Evolutionary conservation across 2,329 filamentous ascomycete genomes (phyloP), one percentile per base, ranked within the genome.

Genomic region (Colletotrichum camelliae): DNA sequence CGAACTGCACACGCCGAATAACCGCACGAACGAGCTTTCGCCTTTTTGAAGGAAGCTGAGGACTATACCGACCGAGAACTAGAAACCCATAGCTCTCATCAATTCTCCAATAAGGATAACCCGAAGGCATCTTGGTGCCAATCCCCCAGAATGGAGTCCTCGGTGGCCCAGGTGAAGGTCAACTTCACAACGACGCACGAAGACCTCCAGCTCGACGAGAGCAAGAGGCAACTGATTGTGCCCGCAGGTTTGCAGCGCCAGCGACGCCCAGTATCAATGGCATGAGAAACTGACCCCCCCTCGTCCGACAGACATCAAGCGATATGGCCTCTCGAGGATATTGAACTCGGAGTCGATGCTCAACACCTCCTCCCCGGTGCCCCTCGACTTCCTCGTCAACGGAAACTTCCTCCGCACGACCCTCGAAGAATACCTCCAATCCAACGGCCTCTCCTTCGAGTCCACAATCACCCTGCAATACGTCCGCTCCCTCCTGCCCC

Each of bases 351-450:
- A 93, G 87, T 91, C 91, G 39, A 93, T 94, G 90, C 92, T 94
- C 83, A 88, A 90, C 82, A 93, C 91, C 61, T 82, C 88, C 33
- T 86, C 87, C 13, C 92, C 94, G 15, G 90, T 96, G 62, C 95
- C 95, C 21, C 94, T 99, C 85, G 97, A 99, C 85, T 98, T 99
- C 87, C 91, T 99, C 80, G 93, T 98, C 86, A 97, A 98, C 85
- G 97, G 97, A 84, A 93, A 94, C 81, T 98, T 98, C 85, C 91
- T 99, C 67, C 94, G 95, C 77, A 94, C 96, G 31, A 95, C 95
- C 21, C 91, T 99, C 79, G 95, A 98, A 83, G 95, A 98, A 81
- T 98, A 98, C 85, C 92, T 99, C 76, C 93, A 93, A 18, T 89
- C 93, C 77, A 94, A 97, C 81, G 96, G 96, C 66, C 93, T 98